Conservation (phyloP, 1,139 yeast genomes). For the Taiozyma sp. region DNA sequence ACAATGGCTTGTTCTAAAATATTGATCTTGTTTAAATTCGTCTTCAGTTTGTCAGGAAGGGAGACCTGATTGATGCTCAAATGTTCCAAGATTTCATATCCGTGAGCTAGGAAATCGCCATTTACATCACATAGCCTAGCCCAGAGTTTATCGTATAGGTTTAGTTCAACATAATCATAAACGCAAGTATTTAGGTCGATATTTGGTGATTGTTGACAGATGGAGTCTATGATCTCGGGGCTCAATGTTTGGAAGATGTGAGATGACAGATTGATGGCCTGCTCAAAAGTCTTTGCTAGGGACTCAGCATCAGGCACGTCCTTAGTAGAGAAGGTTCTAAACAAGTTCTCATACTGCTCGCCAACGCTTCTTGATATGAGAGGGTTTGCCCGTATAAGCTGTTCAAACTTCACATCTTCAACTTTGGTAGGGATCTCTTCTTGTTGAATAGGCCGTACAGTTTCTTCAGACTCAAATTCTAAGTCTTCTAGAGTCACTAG, state of each 20-base stretch:
- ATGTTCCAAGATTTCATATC: constrained; percentile 40
- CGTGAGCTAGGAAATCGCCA: constrained; percentile 29
- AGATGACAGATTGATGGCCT: constrained; percentile 34
- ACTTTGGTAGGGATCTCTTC: background rate
- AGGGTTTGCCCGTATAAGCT: constrained; percentile 42
- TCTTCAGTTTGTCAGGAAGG: constrained; percentile 39
- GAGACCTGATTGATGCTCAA: constrained; percentile 73
- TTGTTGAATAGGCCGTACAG: background rate
- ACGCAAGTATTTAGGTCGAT: constrained; percentile 51
- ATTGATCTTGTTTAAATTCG: constrained; percentile 23
- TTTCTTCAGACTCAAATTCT: background rate
- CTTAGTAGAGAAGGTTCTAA: constrained; percentile 31
- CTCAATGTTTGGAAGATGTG: constrained; percentile 35
- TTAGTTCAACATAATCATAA: constrained; percentile 65
- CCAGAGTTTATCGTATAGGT: constrained; percentile 64
- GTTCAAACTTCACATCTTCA: constrained; percentile 30
- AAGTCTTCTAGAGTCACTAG: constrained; percentile 1
- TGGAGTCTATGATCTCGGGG: constrained; percentile 25
- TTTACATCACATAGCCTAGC: constrained; percentile 35
- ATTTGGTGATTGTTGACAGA: constrained; percentile 32
- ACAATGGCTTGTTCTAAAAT: constrained; percentile 50
- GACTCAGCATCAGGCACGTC: constrained; percentile 28
- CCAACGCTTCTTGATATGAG: constrained; percentile 41
- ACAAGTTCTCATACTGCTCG: constrained; percentile 34
- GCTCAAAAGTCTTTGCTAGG: constrained; percentile 29